A percentile compares a stretch with the other conserved stretches of the same genome.
These are phyloP conservation scores for Fusarium agapanthi DNA, from an alignment of 2,329 filamentous ascomycete species.

Conservation along the genomic window DNA sequence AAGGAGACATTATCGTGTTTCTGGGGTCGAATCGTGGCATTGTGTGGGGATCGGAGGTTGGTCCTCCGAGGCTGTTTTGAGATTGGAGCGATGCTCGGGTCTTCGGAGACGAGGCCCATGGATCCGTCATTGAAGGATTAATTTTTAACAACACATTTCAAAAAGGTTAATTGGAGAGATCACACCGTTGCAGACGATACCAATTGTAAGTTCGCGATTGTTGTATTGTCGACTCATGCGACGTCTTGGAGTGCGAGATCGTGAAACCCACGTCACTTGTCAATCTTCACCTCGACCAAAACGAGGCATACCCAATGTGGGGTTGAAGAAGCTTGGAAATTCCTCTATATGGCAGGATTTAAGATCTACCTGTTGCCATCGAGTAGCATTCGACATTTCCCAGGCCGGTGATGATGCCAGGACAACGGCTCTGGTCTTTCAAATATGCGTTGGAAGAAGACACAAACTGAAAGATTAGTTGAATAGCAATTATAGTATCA, in stretches of 20 bases:
- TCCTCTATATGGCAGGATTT: neutral
- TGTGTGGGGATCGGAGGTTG: constrained; percentile 22
- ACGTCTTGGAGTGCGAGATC: neutral
- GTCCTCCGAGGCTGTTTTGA: constrained; percentile 21
- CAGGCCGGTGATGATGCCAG: too few relatives aligned
- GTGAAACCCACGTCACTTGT: too few relatives aligned
- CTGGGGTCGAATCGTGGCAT: neutral
- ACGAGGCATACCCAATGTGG: fast-evolving
- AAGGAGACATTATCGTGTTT: neutral
- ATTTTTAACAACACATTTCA: neutral
- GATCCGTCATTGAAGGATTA: constrained; percentile 6
- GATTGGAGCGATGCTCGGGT: neutral
- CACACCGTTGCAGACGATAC: fast-evolving
- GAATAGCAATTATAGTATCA: neutral
- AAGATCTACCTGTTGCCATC: neutral
- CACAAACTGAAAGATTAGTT: fast-evolving
- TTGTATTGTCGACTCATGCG: too few relatives aligned
- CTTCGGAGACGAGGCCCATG: constrained; percentile 19
- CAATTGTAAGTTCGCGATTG: too few relatives aligned
- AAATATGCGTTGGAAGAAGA: too few relatives aligned
- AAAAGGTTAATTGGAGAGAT: too few relatives aligned
- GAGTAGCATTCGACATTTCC: too few relatives aligned
- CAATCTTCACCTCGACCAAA: too few relatives aligned
- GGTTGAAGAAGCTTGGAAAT: fast-evolving
- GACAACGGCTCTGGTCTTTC: too few relatives aligned